Conservation (phyloP, 371 early-diverging fungal genomes). For the Mortierella sp. region DNA sequence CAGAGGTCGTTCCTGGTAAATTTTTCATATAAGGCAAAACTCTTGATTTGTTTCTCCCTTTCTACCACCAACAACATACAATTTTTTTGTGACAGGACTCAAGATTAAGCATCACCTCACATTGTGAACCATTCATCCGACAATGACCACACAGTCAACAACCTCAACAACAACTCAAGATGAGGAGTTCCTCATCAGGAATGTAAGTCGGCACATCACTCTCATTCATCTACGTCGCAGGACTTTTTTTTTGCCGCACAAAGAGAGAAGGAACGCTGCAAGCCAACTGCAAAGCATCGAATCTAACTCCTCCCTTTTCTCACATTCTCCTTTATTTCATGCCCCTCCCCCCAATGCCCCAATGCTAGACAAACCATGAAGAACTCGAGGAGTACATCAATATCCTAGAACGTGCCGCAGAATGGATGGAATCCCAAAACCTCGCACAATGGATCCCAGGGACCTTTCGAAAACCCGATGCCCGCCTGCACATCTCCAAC, state of each 20-base stretch:
- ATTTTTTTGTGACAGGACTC: not conserved
- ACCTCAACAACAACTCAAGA: not conserved
- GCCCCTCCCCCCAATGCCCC: not conserved
- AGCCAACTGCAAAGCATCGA: not conserved
- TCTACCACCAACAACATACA: too few relatives aligned
- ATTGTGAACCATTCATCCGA: not conserved
- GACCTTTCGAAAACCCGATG: constrained; percentile 37
- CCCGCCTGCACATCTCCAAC: constrained; percentile 26
- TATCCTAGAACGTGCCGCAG: constrained; percentile 53
- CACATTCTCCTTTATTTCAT: not conserved
- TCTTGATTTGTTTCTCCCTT: not conserved
- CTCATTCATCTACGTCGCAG: not conserved
- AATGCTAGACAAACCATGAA: constrained; percentile 23
- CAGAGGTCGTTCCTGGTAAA: not conserved
- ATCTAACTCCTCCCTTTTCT: not conserved
- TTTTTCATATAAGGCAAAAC: not conserved
- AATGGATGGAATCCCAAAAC: constrained; percentile 54
- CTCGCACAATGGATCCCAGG: constrained; percentile 54
- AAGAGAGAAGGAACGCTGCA: not conserved
- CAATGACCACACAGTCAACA: constrained; percentile 7
- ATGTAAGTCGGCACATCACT: constrained; percentile 21
- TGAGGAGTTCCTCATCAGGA: constrained; percentile 39
- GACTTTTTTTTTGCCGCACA: not conserved
- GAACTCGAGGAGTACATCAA: constrained; percentile 43
- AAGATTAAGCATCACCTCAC: not conserved